A percentile compares a stretch with the other conserved stretches of the same genome.
Evolutionary conservation across 225 moss, liverwort and hornwort species (phyloP).

Genomic region (Physcomitrellopsis africana): DNA sequence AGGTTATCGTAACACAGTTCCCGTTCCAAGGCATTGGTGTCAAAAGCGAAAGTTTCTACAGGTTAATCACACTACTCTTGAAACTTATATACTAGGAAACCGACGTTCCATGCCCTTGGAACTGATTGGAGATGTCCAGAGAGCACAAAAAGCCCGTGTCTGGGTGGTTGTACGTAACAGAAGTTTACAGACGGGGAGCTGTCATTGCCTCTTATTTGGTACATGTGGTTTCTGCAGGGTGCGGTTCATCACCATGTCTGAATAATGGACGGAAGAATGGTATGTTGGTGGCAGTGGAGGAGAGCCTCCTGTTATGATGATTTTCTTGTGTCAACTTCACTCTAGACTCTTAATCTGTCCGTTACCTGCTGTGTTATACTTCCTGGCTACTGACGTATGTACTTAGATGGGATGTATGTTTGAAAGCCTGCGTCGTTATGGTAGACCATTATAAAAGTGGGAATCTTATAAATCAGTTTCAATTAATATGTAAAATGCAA

Average conservation of each 20-base stretch:
- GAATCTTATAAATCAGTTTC: conserved; percentile 15
- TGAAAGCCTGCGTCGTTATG: conserved; percentile 23
- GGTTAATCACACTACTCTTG: conserved; percentile 73
- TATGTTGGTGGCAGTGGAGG: conserved; percentile 99
- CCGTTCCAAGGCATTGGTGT: conserved; percentile 99
- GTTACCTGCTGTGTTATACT: conserved; percentile 29
- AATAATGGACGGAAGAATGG: conserved; percentile 94
- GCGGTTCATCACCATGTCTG: conserved; percentile 93
- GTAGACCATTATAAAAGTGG: conserved; percentile 16
- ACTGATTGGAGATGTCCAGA: conserved; percentile 75
- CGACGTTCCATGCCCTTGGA: conserved; percentile 78
- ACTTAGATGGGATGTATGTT: conserved; percentile 30
- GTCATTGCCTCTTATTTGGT: conserved; percentile 99
- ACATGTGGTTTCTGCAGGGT: conserved; percentile 99
- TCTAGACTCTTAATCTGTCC: conserved; percentile 36
- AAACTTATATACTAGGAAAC: conserved; percentile 47
- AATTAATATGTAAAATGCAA: conserved; percentile 23
- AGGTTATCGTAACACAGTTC: conserved; percentile 98
- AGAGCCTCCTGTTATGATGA: conserved; percentile 76
- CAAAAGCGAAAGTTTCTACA: conserved; percentile 99
- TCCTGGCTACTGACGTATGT: conserved; percentile 35
- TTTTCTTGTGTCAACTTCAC: conserved; percentile 56
- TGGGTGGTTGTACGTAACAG: conserved; percentile 91
- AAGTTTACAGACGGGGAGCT: conserved; percentile 88
- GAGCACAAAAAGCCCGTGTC: conserved; percentile 72